Conservation (phyloP, 305 asterid species). For the Rubia balearica region DNA sequence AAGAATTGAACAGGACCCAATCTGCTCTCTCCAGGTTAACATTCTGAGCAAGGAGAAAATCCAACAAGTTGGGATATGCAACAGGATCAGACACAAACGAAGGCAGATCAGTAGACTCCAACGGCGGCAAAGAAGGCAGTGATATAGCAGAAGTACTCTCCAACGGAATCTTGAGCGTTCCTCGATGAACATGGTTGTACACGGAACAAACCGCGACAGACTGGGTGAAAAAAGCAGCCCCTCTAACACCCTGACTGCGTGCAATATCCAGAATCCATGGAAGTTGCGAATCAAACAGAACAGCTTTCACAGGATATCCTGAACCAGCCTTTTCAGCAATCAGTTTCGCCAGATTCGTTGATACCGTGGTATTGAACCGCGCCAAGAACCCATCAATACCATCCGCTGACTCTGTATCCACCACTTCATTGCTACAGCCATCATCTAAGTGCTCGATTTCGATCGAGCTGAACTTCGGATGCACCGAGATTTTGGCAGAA, state of each 20-base stretch:
- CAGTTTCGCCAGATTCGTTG: constrained; percentile 13
- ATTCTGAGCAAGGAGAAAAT: constrained; percentile 21
- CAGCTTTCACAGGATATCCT: constrained; percentile 8
- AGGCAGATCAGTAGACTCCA: constrained; percentile 27
- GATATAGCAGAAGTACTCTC: background rate
- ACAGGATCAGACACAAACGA: constrained; percentile 16
- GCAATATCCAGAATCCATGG: constrained; percentile 30
- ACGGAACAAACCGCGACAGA: constrained; percentile 17
- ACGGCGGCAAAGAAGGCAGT: constrained; percentile 18
- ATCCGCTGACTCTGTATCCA: constrained; percentile 8
- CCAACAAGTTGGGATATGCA: constrained; percentile 17
- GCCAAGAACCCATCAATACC: background rate
- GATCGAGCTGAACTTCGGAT: constrained; percentile 14
- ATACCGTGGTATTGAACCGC: constrained; percentile 7
- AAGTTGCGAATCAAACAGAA: constrained; percentile 27
- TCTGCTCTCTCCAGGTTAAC: constrained; percentile 29
- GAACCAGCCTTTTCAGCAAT: constrained; percentile 13
- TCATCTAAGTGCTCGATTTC: constrained; percentile 14
- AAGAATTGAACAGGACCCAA: constrained; percentile 32
- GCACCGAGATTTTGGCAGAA: background rate
- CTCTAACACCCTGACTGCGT: constrained; percentile 23
- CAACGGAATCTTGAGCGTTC: constrained; percentile 21
- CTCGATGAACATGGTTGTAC: constrained; percentile 25
- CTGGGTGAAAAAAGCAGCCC: constrained; percentile 26
- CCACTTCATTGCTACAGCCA: background rate